Conservation (phyloP, 2,329 filamentous ascomycete species). For the Aureobasidium melanogenum region DNA sequence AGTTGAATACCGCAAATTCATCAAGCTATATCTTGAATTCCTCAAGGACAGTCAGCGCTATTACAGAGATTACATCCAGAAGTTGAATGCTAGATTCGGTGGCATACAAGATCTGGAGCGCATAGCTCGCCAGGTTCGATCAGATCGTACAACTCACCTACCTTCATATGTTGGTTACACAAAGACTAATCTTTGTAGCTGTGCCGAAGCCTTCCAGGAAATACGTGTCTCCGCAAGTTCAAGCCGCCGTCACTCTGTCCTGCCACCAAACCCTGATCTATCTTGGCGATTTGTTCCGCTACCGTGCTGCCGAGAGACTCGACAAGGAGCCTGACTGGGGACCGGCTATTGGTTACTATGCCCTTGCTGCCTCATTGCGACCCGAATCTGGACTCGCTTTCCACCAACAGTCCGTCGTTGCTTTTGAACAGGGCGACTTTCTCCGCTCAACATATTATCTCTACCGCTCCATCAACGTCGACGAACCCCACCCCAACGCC, state of each 20-base stretch:
- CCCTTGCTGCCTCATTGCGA: constrained; percentile 67
- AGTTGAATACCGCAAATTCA: constrained; percentile 64
- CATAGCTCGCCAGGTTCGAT: constrained; percentile 36
- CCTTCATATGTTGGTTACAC: neutral
- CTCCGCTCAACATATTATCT: constrained; percentile 83
- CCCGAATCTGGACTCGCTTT: constrained; percentile 74
- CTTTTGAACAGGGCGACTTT: constrained; percentile 67
- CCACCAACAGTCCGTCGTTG: constrained; percentile 85
- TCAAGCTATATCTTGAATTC: constrained; percentile 74
- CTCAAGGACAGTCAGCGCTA: constrained; percentile 82
- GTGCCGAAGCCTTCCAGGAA: neutral
- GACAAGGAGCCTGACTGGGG: constrained; percentile 69
- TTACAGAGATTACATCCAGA: constrained; percentile 77
- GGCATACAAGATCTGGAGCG: constrained; percentile 50
- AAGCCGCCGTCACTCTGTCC: constrained; percentile 18
- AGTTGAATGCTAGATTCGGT: constrained; percentile 54
- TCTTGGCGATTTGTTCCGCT: constrained; percentile 83
- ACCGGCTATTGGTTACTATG: constrained; percentile 74
- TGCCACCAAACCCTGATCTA: constrained; percentile 79
- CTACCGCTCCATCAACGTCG: constrained; percentile 69
- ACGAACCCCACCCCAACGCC: constrained; percentile 66
- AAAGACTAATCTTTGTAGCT: neutral
- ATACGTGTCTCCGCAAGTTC: neutral
- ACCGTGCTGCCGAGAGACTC: constrained; percentile 65
- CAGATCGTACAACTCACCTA: constrained; percentile 8